Evolutionary conservation across 306 rosid genomes (phyloP).

Genomic region (Boehmeria nivea): DNA sequence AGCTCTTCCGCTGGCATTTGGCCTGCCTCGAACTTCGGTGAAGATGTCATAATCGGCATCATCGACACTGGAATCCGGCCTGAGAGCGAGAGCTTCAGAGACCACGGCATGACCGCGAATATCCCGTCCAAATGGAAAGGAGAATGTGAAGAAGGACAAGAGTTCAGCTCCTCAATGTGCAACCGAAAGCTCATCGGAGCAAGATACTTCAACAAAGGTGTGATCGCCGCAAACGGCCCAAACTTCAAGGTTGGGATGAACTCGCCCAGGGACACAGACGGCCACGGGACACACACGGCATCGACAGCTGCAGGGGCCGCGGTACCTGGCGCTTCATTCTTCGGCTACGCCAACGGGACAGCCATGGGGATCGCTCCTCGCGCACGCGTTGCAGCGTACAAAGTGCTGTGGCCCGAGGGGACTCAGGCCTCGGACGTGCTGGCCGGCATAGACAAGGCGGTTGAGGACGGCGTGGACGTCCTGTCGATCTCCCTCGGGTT

Average conservation of each 20-base stretch:
- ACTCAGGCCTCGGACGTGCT: slow-evolving; percentile 22
- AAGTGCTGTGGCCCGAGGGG: slow-evolving; percentile 19
- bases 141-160: slow-evolving; percentile 17
- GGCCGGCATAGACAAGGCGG: slow-evolving; percentile 28
- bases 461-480: slow-evolving; percentile 30
- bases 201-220: slow-evolving; percentile 19
- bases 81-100: slow-evolving; percentile 25
- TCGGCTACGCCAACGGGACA: slow-evolving; percentile 26
- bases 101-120: slow-evolving; percentile 8
- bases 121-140: slow-evolving; percentile 30
- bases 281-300: slow-evolving; percentile 31
- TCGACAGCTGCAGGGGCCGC: slow-evolving; percentile 23
- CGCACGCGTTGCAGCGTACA: slow-evolving; percentile 22
- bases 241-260: slow-evolving; percentile 9
- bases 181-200: slow-evolving; percentile 29
- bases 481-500: slow-evolving; percentile 15
- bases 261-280: slow-evolving; percentile 24
- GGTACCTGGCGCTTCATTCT: slow-evolving; percentile 14
- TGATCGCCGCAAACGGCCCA: slow-evolving; percentile 15
- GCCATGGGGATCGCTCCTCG: slow-evolving; percentile 29
- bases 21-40: slow-evolving; percentile 21
- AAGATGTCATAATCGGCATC: slow-evolving; percentile 23
- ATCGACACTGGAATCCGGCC: slow-evolving; percentile 27
- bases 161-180: slow-evolving; percentile 23
- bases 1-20: slow-evolving; percentile 13